Conservation (phyloP, 306 rosid genomes). For the Urtica urens region DNA sequence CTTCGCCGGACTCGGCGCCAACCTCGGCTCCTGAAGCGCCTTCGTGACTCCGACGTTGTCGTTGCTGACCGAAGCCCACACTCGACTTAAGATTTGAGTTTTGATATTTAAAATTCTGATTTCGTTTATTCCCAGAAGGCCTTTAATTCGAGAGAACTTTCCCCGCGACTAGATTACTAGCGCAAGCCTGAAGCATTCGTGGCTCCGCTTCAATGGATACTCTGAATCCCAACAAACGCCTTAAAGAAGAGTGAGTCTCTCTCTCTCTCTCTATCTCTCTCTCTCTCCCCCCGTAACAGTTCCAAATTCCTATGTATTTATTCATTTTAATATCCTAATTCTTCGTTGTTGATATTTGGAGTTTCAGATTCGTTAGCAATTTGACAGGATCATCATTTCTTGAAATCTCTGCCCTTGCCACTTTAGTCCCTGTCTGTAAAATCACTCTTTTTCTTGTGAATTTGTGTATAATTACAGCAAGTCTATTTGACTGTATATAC, state of each 20-base stretch:
- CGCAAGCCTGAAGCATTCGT: background rate
- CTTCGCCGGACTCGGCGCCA: too few species aligned
- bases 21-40: too few species aligned
- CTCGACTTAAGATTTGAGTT: too few species aligned
- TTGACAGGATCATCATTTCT: conserved; percentile 53
- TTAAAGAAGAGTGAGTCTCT: conserved; percentile 58
- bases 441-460: background rate
- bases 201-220: conserved; percentile 41
- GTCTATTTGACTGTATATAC: background rate
- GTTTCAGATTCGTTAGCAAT: conserved; percentile 50
- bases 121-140: too few species aligned
- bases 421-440: conserved; percentile 29
- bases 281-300: background rate
- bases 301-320: background rate
- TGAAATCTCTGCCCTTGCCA: conserved; percentile 38
- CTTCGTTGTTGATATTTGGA: background rate
- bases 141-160: too few species aligned
- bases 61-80: too few species aligned
- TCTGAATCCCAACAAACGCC: conserved; percentile 55
- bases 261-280: conserved; percentile 1
- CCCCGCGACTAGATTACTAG: background rate
- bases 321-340: background rate
- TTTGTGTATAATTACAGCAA: background rate
- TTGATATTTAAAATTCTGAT: too few species aligned
- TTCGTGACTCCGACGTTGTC: too few species aligned